Conservation (phyloP, 345 rosid species). For the Noccaea caerulescens region DNA sequence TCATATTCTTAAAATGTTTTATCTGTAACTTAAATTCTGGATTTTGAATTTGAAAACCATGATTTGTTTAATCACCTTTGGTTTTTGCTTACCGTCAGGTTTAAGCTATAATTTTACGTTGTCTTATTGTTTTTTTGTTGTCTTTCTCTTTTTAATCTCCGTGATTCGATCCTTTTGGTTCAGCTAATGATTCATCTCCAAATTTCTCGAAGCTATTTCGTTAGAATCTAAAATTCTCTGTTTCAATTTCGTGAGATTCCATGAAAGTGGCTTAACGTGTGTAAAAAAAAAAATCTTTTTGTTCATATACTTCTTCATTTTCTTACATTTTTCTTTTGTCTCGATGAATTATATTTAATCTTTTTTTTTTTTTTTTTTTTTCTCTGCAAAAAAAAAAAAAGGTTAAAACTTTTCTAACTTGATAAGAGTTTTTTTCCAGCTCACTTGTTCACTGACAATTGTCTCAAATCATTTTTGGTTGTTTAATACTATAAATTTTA, state of each 20-base stretch:
- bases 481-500: neutral
- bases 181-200: conserved; percentile 26
- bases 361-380: neutral
- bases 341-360: neutral
- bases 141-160: neutral
- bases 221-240: conserved; percentile 22
- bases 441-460: conserved; percentile 22
- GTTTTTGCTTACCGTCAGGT: conserved; percentile 35
- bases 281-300: conserved; percentile 22
- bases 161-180: conserved; percentile 13
- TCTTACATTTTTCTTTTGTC: conserved; percentile 18
- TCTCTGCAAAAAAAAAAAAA: conserved; percentile 7
- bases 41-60: conserved; percentile 2
- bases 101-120: conserved; percentile 30
- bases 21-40: conserved; percentile 37
- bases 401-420: conserved; percentile 3
- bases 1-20: neutral
- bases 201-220: conserved; percentile 1
- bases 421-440: neutral
- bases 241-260: conserved; percentile 23
- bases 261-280: conserved; percentile 27
- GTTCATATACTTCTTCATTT: neutral
- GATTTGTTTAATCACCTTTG: conserved; percentile 23
- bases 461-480: conserved; percentile 6
- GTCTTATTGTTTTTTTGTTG: neutral